Evolutionary conservation across 2,329 filamentous ascomycete genomes (phyloP).

Genomic region (Penicillium rolfsii): DNA sequence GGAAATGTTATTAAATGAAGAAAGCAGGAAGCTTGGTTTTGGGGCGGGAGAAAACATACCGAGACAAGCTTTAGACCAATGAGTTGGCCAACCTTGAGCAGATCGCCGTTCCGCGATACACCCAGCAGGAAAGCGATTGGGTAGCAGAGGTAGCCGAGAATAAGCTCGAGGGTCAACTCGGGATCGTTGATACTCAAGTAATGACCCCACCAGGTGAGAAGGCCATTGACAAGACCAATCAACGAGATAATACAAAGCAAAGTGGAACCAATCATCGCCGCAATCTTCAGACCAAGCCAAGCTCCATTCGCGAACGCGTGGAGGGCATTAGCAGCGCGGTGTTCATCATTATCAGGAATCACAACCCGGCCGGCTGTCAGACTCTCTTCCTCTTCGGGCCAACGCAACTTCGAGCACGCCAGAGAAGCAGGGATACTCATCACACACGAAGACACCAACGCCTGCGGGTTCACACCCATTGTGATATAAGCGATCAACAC

Average conservation of each 20-base stretch:
- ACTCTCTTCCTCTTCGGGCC: constrained; percentile 84
- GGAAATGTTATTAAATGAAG: not conserved
- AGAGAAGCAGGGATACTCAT: constrained; percentile 94
- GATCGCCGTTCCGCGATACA: constrained; percentile 64
- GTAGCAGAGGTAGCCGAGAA: constrained; percentile 77
- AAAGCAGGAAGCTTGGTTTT: not conserved
- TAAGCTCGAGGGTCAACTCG: constrained; percentile 72
- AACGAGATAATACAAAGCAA: constrained; percentile 83
- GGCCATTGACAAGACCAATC: constrained; percentile 72
- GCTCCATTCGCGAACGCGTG: constrained; percentile 85
- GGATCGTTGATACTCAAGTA: constrained; percentile 75
- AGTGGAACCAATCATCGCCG: constrained; percentile 76
- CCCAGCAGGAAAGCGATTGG: constrained; percentile 81
- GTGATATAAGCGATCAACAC: constrained; percentile 84
- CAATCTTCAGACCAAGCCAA: constrained; percentile 85
- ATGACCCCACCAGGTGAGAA: constrained; percentile 80
- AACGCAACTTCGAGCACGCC: constrained; percentile 86
- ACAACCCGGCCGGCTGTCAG: constrained; percentile 80
- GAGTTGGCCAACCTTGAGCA: constrained; percentile 74
- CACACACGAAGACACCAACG: constrained; percentile 86
- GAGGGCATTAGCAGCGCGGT: constrained; percentile 73
- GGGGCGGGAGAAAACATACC: constrained; percentile 43
- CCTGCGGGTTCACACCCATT: constrained; percentile 81
- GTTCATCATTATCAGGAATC: constrained; percentile 75
- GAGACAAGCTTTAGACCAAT: constrained; percentile 85